phyloP scores from a whole-genome alignment of 2,329 filamentous ascomycete species.

The Nothophoma quercina region DNA sequence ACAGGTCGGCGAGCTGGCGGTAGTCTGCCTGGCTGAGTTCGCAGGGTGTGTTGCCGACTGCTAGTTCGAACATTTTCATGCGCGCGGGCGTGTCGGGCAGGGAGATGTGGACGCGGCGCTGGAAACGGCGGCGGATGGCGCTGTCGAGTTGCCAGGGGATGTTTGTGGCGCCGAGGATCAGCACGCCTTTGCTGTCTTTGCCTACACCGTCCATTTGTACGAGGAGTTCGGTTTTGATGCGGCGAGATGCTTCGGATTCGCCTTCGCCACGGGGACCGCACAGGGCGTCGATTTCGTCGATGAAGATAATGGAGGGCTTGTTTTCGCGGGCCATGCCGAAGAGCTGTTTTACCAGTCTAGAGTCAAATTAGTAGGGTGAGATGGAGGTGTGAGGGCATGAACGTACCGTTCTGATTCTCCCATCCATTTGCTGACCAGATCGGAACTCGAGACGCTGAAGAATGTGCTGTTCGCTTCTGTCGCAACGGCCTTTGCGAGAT shows the following conservation, averaged over 20 bases:
- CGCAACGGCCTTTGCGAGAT: slow-evolving; percentile 94
- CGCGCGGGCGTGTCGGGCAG: slow-evolving; percentile 86
- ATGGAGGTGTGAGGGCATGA: no score
- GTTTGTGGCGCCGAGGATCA: slow-evolving; percentile 96
- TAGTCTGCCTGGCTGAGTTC: slow-evolving; percentile 81
- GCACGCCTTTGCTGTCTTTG: slow-evolving; percentile 89
- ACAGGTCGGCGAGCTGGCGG: slow-evolving; percentile 77
- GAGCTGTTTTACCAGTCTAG: slow-evolving; percentile 89
- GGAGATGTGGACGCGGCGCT: slow-evolving; percentile 93
- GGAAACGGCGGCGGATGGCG: slow-evolving; percentile 94
- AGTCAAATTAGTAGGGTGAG: slow-evolving; percentile 11
- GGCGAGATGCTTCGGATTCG: slow-evolving; percentile 94
- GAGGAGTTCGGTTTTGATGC: slow-evolving; percentile 98
- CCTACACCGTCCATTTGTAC: slow-evolving; percentile 99
- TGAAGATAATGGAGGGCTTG: slow-evolving; percentile 98
- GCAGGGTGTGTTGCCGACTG: slow-evolving; percentile 91
- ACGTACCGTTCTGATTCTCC: slow-evolving; percentile 93
- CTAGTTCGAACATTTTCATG: slow-evolving; percentile 94
- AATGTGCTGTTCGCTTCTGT: slow-evolving; percentile 99
- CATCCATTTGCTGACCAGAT: slow-evolving; percentile 99
- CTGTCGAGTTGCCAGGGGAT: slow-evolving; percentile 98
- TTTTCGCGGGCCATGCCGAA: slow-evolving; percentile 99
- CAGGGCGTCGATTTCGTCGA: slow-evolving; percentile 96
- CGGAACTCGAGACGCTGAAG: slow-evolving; percentile 97
- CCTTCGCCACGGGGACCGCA: slow-evolving; percentile 93